phyloP scores from a whole-genome alignment of 306 rosid genomes.

The Quercus parvula region DNA sequence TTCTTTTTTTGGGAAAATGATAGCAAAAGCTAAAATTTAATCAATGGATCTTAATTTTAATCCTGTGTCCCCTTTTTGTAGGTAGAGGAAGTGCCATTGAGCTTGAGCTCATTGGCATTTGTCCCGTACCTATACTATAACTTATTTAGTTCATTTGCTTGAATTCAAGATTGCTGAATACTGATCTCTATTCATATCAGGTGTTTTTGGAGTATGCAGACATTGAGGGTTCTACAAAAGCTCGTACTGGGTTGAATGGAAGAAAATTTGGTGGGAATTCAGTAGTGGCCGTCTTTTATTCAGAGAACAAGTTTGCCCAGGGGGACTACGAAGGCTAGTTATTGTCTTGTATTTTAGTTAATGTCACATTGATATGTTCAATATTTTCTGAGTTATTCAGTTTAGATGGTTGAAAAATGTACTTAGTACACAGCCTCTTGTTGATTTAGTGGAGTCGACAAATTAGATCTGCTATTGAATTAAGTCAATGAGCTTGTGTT shows the following conservation, averaged over 20 bases:
- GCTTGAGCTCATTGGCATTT: too few relatives aligned
- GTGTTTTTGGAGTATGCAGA: slow-evolving; percentile 94
- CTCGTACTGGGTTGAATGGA: slow-evolving; percentile 81
- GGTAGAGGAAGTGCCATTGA: too few relatives aligned
- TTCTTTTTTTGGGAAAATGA: too few relatives aligned
- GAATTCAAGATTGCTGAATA: neutral
- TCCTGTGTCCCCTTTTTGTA: too few relatives aligned
- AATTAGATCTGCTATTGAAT: neutral
- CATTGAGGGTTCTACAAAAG: slow-evolving; percentile 76
- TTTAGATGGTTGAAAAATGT: neutral
- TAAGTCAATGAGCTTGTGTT: neutral
- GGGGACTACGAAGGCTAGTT: slow-evolving; percentile 78
- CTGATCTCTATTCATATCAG: slow-evolving; percentile 24
- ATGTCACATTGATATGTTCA: neutral
- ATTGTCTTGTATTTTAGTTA: neutral
- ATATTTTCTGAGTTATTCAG: neutral
- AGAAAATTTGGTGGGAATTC: slow-evolving; percentile 85
- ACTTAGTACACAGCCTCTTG: neutral
- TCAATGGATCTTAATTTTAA: too few relatives aligned
- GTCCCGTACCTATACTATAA: neutral
- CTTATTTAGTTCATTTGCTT: neutral
- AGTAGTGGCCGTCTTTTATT: slow-evolving; percentile 75
- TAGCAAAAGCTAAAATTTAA: too few relatives aligned
- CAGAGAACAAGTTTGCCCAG: slow-evolving; percentile 79
- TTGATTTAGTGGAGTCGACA: neutral